Base-by-base conservation (phyloP, 129 eudicot genomes). In the Gnaphalium uliginosum region DNA sequence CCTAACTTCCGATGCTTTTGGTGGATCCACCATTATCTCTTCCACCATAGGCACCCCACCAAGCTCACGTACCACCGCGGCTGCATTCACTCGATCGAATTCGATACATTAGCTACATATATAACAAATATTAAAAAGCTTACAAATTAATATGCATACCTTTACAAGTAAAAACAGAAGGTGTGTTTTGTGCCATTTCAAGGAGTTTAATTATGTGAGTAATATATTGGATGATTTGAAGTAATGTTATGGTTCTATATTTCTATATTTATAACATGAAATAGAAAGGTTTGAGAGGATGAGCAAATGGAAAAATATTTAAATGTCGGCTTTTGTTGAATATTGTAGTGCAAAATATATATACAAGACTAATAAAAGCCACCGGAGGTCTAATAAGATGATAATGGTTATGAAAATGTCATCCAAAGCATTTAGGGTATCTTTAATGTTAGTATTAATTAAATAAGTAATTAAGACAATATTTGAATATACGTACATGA, bases 1-100 rank as follows among this genome's bases (percentile, higher is more conserved):
- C 25, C 60, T n/a, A 54, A 54, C 60, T 54, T 54, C 60, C 23
- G 60, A 54, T 54, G 23, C 24, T 54, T 54, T 54, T 54, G 60
- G 60, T 54, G 60, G 25, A 54, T 54, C 60, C 24, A 54, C 60
- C 60, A 0, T 5, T 18, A 54, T 54, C 60, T 54, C 60, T 19
- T 54, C 60, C 9, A n/a, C 24, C 60, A 7, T 54, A 54, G 11
- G 8, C 25, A 19, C 23, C 23, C 23, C 60, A 17, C 23, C 60
- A 18, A 17, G 25, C 24, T 54, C 24, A 18, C 25, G 22, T 54
- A 54, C 24, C 60, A 54, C 60, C 3, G 60, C 60, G 23, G 23
- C 60, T 53, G 60, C 60, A 53, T 43, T 14, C 51, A 43, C 51
- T 43, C 53, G 18, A 43, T 8, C 9, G n/a, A n/a, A n/a, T n/a